These are phyloP conservation scores for Diplosphaera chodatii DNA, from an alignment of 139 green algal genomes.

Conservation along the genomic window DNA sequence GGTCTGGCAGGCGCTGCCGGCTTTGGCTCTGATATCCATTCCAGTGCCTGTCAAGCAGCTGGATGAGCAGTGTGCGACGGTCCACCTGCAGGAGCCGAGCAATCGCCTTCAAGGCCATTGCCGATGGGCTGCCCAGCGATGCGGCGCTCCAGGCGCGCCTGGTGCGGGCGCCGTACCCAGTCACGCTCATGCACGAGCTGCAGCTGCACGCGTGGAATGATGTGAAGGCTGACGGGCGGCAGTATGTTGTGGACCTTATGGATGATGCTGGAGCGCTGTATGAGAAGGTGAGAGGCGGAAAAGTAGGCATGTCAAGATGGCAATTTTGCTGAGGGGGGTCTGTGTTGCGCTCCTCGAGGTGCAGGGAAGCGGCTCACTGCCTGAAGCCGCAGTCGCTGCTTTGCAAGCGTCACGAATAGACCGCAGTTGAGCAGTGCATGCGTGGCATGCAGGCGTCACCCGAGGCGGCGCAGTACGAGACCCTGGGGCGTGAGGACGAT, in stretches of 20 bases:
- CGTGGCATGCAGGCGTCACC: neutral
- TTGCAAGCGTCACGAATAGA: too few species aligned
- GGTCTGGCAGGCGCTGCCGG: too few species aligned
- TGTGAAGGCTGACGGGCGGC: neutral
- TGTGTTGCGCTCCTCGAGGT: too few species aligned
- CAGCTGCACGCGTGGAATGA: slow-evolving; percentile 1
- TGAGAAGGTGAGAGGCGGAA: too few species aligned
- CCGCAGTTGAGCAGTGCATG: too few species aligned
- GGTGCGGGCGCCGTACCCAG: neutral
- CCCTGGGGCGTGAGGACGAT: neutral
- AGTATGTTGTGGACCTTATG: neutral
- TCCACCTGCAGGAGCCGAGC: neutral
- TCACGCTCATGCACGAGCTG: neutral
- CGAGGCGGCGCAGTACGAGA: neutral
- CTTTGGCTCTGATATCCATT: too few species aligned
- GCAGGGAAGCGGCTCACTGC: too few species aligned
- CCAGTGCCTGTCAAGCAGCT: too few species aligned
- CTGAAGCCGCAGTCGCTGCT: too few species aligned
- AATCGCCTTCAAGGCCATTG: neutral
- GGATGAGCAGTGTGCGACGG: too few species aligned
- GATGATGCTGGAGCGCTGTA: neutral
- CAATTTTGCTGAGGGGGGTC: too few species aligned
- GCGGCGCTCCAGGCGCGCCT: neutral
- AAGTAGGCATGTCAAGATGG: too few species aligned
- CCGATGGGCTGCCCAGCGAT: neutral